Evolutionary conservation across 176 grass and related monocot genomes (phyloP).

Genomic region (Aegilops tauschii): DNA sequence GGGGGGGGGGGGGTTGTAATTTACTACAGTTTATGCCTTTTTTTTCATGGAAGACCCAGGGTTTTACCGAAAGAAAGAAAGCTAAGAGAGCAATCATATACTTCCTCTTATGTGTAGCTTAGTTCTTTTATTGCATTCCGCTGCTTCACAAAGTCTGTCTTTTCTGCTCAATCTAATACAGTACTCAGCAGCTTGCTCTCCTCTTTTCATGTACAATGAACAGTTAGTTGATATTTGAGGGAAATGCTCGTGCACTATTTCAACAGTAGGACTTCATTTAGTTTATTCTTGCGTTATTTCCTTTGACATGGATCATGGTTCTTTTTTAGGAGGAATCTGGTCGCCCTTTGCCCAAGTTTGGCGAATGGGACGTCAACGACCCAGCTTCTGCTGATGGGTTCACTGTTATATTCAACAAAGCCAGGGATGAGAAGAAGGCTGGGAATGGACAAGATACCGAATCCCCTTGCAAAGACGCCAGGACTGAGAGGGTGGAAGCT

Average conservation of each 20-base stretch:
- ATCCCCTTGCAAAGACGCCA: conserved; percentile 57
- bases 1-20: background rate
- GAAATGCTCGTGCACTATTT: background rate
- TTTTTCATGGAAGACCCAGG: background rate
- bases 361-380: conserved; percentile 87
- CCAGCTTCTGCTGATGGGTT: conserved; percentile 86
- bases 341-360: conserved; percentile 82
- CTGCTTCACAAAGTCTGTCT: background rate
- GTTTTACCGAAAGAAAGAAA: background rate
- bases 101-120: background rate
- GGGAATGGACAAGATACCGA: conserved; percentile 62
- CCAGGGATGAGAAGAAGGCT: conserved; percentile 81
- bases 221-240: background rate
- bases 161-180: background rate
- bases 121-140: conserved; percentile 1
- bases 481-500: conserved; percentile 40
- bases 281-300: background rate
- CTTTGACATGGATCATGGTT: conserved; percentile 17
- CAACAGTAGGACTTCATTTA: background rate
- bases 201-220: background rate
- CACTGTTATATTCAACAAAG: conserved; percentile 96
- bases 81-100: background rate
- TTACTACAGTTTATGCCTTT: background rate
- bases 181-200: background rate
- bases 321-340: conserved; percentile 73